These are phyloP conservation scores for Skeletonema marinoi DNA, from an alignment of 108 stramenopile species.

Conservation along the genomic window DNA sequence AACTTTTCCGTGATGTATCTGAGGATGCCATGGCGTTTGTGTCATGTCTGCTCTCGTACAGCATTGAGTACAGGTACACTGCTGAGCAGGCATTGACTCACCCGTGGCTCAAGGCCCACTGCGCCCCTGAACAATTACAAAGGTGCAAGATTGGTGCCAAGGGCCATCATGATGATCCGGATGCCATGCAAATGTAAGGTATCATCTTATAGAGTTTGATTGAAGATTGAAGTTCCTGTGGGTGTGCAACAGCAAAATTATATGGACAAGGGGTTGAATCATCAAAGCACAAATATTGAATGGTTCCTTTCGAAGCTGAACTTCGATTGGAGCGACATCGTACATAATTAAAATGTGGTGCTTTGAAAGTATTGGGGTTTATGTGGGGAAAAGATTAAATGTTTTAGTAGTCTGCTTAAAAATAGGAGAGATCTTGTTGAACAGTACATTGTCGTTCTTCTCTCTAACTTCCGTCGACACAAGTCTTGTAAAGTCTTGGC, in stretches of 20 bases:
- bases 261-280: not conserved
- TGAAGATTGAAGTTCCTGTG: not conserved
- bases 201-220: not conserved
- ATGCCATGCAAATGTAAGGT: constrained; percentile 68
- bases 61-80: constrained; percentile 88
- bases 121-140: constrained; percentile 71
- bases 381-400: not conserved
- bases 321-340: not conserved
- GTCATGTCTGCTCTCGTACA: constrained; percentile 82
- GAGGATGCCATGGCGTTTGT: constrained; percentile 94
- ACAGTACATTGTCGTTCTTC: too few relatives aligned
- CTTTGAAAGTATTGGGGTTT: not conserved
- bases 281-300: not conserved
- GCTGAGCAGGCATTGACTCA: constrained; percentile 89
- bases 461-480: too few relatives aligned
- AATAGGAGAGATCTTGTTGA: constrained; percentile 3
- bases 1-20: constrained; percentile 87
- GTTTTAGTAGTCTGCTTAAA: not conserved
- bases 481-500: too few relatives aligned
- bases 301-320: not conserved
- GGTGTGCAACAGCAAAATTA: not conserved
- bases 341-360: constrained; percentile 6
- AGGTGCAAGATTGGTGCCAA: constrained; percentile 75
- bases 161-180: constrained; percentile 48
- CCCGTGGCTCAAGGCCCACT: constrained; percentile 83